Evolutionary conservation across 1,139 yeast species (phyloP), one percentile per base, ranked within the genome.

Genomic region (Saccharomyces pastorianus): DNA sequence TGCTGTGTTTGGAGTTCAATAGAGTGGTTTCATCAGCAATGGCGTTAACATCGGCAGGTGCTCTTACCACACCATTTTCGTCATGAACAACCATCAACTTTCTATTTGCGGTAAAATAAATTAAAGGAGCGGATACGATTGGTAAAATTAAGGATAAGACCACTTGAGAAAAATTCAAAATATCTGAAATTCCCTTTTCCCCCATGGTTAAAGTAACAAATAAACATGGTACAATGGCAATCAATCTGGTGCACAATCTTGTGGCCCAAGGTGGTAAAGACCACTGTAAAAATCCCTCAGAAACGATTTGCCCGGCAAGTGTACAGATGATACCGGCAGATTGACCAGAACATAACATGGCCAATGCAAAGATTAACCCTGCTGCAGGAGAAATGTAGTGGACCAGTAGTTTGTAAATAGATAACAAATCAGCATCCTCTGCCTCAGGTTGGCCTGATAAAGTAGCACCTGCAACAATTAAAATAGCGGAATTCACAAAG

Each of bases 261-360:
- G 97, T 81, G 3, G 86, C 75, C 75, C 95, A 93, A 1, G 99
- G 98, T 32, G 88, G 83, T 58, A 91, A 77, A 1, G 87, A 76
- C 93, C 97, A 89, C 58, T 81, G 77, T 49, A 91, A 76, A 64
- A 91, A 95, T 0, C 99, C 99, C 68, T 93, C 98, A 64, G 90
- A 84, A 1, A 93, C 96, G 82, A 91, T 89, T 69, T 93, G 99
- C 23, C 99, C 97, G 0, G 98, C 95, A 66, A 93, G 78, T 0
- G 99, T 93, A 66, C 97, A 93, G n/a, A 93, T 96, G 31, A 95
- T 88, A 51, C 99, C 98, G 1, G 99, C 98, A 65, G 96, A 87
- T 68, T 91, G 96, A 20, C 99, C 99, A n/a, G 96, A 87, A 67
- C 91, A 90, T 52, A 93, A 75, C 70, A 93, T 79, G 1, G 98